phyloP scores from a whole-genome alignment of 345 rosid genomes.

The Brassica cretica region DNA sequence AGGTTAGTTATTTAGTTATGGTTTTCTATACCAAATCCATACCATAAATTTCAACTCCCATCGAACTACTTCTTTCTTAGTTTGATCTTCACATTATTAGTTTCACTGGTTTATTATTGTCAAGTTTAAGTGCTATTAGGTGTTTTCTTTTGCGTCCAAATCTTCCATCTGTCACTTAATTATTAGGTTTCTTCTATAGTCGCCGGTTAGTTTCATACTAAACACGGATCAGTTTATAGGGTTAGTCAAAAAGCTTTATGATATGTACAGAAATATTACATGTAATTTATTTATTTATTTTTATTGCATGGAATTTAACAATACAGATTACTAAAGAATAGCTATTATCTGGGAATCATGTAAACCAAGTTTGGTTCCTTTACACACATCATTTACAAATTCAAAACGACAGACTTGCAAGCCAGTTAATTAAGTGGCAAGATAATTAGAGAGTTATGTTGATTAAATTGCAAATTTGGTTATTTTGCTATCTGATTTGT shows the following conservation, averaged over 20 bases:
- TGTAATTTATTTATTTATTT: neutral
- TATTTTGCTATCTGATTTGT: neutral
- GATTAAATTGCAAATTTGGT: neutral
- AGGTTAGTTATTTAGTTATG: conserved; percentile 23
- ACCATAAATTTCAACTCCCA: conserved; percentile 35
- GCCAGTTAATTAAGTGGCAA: neutral
- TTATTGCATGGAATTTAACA: neutral
- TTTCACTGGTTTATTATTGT: neutral
- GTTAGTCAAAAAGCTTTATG: neutral
- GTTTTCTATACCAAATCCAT: conserved; percentile 38
- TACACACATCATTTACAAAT: neutral
- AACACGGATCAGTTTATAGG: neutral
- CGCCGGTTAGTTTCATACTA: neutral
- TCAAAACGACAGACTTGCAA: neutral
- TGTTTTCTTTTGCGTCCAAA: neutral
- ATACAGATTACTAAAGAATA: neutral
- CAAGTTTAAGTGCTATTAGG: neutral
- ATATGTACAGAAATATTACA: neutral
- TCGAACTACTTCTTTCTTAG: conserved; percentile 29
- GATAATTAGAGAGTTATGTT: neutral
- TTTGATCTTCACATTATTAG: neutral
- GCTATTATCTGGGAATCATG: neutral
- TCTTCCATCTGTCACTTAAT: neutral
- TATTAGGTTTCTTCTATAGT: neutral
- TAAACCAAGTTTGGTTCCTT: neutral